phyloP scores from a whole-genome alignment of 257 asterid genomes.

The Solanum bulbocastanum region DNA sequence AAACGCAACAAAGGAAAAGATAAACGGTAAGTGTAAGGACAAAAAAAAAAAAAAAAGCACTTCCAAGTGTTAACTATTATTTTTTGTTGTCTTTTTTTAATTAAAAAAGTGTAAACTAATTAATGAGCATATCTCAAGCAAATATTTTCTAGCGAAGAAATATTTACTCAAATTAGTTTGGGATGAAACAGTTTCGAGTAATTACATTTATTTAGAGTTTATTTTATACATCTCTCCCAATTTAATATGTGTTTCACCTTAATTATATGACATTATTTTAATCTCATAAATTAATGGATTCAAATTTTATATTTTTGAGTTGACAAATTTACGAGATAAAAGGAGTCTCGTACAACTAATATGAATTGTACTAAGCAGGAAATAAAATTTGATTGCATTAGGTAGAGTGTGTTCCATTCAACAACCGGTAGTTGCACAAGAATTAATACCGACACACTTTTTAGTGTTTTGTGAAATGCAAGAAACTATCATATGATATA shows the following conservation, averaged over 20 bases:
- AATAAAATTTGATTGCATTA: not conserved
- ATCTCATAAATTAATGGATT: too few relatives aligned
- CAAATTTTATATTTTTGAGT: not conserved
- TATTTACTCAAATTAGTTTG: not conserved
- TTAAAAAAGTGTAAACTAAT: too few relatives aligned
- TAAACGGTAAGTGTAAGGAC: not conserved
- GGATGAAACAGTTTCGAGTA: not conserved
- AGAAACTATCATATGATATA: not conserved
- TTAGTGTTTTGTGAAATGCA: not conserved
- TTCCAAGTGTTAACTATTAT: not conserved
- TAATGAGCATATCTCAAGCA: not conserved
- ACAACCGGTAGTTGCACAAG: not conserved
- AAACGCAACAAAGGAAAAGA: not conserved
- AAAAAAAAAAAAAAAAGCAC: not conserved
- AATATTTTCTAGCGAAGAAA: not conserved
- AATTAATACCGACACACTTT: not conserved
- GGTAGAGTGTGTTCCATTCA: not conserved
- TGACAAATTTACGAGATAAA: not conserved
- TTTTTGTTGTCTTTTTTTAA: too few relatives aligned
- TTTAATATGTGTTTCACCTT: not conserved
- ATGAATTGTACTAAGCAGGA: not conserved
- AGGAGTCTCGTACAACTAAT: too few relatives aligned
- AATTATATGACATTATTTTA: too few relatives aligned
- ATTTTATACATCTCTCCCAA: not conserved
- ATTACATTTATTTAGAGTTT: not conserved